A percentile compares a stretch with the other conserved stretches of the same genome.
These are phyloP conservation scores for Crithidia bombi DNA, from an alignment of 208 protist species.

Conservation along the genomic window DNA sequence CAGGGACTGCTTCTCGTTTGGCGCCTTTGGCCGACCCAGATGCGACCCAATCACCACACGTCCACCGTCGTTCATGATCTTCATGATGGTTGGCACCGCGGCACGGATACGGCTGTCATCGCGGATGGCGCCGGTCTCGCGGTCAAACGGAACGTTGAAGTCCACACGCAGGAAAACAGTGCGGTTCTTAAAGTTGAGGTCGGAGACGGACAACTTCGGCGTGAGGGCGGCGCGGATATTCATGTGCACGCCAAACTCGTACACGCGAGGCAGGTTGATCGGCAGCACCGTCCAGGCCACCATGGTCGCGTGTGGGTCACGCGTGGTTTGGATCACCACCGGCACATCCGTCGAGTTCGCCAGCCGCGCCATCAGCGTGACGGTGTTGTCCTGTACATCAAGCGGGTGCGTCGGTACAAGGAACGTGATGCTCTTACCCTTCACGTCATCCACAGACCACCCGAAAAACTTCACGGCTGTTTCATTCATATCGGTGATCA, in stretches of 20 bases:
- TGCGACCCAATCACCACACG: constrained; percentile 96
- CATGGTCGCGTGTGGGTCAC: constrained; percentile 88
- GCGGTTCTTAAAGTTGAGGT: constrained; percentile 90
- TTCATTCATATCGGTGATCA: constrained; percentile 88
- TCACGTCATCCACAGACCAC: constrained; percentile 67
- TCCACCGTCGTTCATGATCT: constrained; percentile 92
- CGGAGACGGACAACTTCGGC: constrained; percentile 89
- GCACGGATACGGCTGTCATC: constrained; percentile 96
- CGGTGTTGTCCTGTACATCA: constrained; percentile 82
- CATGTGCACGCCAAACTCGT: constrained; percentile 90
- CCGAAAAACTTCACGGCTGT: constrained; percentile 82
- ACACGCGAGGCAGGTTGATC: constrained; percentile 75
- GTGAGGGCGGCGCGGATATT: constrained; percentile 86
- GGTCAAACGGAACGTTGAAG: constrained; percentile 98
- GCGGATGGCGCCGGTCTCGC: constrained; percentile 91
- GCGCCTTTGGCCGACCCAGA: constrained; percentile 98
- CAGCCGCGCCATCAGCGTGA: constrained; percentile 73
- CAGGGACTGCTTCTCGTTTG: constrained; percentile 92
- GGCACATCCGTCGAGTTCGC: constrained; percentile 64
- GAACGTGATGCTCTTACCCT: constrained; percentile 90
- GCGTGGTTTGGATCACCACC: constrained; percentile 87
- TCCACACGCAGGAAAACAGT: constrained; percentile 97
- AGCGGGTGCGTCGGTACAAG: constrained; percentile 85
- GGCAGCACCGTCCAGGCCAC: constrained; percentile 88
- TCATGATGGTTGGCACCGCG: constrained; percentile 96